A percentile compares a stretch with the other conserved stretches of the same genome.
These are phyloP conservation scores for Beauveria australis DNA, from an alignment of 2,329 filamentous ascomycete genomes.

Conservation along the genomic window DNA sequence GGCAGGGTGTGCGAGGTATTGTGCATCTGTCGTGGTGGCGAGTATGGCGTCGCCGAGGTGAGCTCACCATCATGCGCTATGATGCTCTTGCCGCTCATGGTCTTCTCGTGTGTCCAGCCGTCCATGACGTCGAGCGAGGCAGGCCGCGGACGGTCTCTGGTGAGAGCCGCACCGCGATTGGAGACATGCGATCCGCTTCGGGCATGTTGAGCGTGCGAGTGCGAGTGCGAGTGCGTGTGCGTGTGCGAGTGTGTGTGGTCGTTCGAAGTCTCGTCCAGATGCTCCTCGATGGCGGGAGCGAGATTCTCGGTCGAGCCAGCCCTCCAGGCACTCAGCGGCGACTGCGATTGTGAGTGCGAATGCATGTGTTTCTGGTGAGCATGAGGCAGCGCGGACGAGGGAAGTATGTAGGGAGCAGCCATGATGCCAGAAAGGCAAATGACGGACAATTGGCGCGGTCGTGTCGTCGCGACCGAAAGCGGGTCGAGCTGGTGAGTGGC, in stretches of 20 bases:
- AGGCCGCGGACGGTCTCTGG: conserved; percentile 25
- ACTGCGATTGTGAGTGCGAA: conserved; percentile 30
- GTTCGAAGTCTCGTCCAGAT: conserved; percentile 22
- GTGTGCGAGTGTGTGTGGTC: conserved; percentile 17
- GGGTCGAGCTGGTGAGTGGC: background rate
- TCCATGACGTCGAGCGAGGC: conserved; percentile 26
- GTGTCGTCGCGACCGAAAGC: conserved; percentile 13
- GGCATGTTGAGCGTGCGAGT: conserved; percentile 19
- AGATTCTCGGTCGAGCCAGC: conserved; percentile 26
- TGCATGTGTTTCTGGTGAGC: conserved; percentile 36
- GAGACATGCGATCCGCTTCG: conserved; percentile 24
- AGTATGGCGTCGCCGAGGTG: conserved; percentile 21
- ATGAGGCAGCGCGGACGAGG: conserved; percentile 41
- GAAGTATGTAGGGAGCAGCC: conserved; percentile 46
- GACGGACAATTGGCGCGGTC: background rate
- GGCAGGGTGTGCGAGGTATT: conserved; percentile 16
- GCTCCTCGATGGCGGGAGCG: conserved; percentile 23
- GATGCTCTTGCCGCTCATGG: conserved; percentile 32
- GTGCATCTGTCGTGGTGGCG: conserved; percentile 16
- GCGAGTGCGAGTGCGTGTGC: conserved; percentile 17
- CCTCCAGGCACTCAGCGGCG: conserved; percentile 32
- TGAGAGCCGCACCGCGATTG: conserved; percentile 20
- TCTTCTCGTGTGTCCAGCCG: conserved; percentile 34
- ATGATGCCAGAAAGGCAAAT: conserved; percentile 22
- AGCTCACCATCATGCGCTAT: conserved; percentile 25